Percentiles rank a stretch among this genome's conserved stretches.
Evolutionary conservation across 2,329 filamentous ascomycete species (phyloP).

Genomic region (Lecanicillium sp.): DNA sequence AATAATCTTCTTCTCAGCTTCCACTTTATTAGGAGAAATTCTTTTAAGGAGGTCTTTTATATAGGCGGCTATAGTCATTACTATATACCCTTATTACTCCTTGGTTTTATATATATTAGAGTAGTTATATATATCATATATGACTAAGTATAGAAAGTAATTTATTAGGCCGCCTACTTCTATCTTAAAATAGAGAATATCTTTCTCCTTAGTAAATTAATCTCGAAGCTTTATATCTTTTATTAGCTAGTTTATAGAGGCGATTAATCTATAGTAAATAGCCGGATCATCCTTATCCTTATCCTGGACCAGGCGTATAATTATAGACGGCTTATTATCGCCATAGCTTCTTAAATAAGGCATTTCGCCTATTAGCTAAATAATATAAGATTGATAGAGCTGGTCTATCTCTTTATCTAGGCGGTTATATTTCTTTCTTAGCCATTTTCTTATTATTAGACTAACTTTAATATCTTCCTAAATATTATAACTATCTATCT

Average conservation of each 20-base stretch:
- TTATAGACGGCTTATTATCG: constrained; percentile 14
- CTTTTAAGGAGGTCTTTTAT: constrained; percentile 13
- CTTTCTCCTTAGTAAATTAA: not conserved
- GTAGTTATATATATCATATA: constrained; percentile 33
- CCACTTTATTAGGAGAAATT: not conserved
- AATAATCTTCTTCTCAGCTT: not conserved
- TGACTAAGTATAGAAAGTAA: constrained; percentile 23
- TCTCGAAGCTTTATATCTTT: constrained; percentile 13
- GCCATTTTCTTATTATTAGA: not conserved
- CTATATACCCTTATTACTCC: constrained; percentile 26
- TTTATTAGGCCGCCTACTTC: constrained; percentile 21
- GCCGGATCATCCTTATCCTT: constrained; percentile 11
- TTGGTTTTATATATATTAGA: constrained; percentile 30
- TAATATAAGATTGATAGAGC: not conserved
- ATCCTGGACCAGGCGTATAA: constrained; percentile 23
- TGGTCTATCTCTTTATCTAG: not conserved
- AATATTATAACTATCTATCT: not conserved
- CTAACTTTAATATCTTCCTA: not conserved
- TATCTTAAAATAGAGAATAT: constrained; percentile 18
- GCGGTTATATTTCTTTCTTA: not conserved
- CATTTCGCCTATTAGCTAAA: not conserved
- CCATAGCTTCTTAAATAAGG: not conserved
- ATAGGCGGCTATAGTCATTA: constrained; percentile 23
- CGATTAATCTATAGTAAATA: constrained; percentile 14
- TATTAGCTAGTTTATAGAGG: constrained; percentile 12